Evolutionary conservation across 139 green algal genomes (phyloP).

Genomic region (Picochlorum costavermella): DNA sequence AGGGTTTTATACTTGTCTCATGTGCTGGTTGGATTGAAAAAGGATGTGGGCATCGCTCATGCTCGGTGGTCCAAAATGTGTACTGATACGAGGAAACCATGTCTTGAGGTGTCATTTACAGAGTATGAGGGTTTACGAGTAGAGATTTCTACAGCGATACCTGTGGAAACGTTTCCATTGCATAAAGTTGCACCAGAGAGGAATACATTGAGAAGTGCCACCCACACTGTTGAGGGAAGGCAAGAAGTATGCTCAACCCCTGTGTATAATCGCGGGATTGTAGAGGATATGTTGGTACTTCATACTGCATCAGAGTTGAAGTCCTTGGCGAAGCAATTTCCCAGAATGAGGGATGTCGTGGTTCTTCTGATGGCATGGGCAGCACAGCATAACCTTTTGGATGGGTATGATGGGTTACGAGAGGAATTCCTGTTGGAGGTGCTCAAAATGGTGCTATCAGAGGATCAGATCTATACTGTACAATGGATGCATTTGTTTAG

Average conservation of each 20-base stretch:
- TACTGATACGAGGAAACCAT: constrained; percentile 41
- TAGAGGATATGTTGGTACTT: constrained; percentile 45
- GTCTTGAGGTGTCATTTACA: constrained; percentile 32
- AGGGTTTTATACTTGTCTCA: constrained; percentile 51
- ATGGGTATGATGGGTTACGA: constrained; percentile 37
- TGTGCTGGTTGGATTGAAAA: constrained; percentile 29
- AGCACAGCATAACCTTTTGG: constrained; percentile 30
- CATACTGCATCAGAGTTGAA: constrained; percentile 26
- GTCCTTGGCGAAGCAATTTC: constrained; percentile 9
- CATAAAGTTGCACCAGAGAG: constrained; percentile 41
- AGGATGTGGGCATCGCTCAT: constrained; percentile 5
- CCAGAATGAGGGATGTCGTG: constrained; percentile 36
- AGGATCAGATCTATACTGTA: constrained; percentile 37
- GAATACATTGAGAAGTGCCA: constrained; percentile 35
- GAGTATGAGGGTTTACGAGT: constrained; percentile 11
- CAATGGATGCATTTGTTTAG: constrained; percentile 48
- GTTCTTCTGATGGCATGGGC: constrained; percentile 66
- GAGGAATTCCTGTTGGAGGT: constrained; percentile 37
- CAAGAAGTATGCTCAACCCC: constrained; percentile 41
- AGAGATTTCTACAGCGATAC: constrained; percentile 26
- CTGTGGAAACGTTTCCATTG: constrained; percentile 33
- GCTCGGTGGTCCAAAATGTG: constrained; percentile 3
- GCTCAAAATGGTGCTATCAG: background rate
- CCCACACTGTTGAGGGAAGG: background rate
- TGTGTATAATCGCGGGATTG: constrained; percentile 57